Percentiles rank a stretch among this genome's conserved stretches.
Conservation (phyloP, 257 asterid genomes). For the Schizonepeta tenuifolia region DNA sequence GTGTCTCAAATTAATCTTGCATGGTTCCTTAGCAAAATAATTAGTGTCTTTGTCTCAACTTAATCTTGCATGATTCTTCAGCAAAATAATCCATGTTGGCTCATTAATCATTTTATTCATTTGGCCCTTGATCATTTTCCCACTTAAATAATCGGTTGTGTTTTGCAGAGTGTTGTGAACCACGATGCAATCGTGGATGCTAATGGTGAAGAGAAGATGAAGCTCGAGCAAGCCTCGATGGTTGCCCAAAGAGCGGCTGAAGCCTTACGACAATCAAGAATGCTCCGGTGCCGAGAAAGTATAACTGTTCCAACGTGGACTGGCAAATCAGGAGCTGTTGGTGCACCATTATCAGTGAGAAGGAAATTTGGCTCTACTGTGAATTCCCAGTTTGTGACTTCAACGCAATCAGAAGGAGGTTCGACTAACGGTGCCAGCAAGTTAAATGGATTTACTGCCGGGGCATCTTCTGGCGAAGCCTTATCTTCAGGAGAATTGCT, state of each 20-base stretch:
- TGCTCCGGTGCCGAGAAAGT: conserved; percentile 81
- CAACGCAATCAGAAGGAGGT: conserved; percentile 48
- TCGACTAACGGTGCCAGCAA: conserved; percentile 35
- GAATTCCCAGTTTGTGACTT: conserved; percentile 50
- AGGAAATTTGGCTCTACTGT: conserved; percentile 82
- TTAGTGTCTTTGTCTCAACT: conserved; percentile 8
- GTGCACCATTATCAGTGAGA: conserved; percentile 75
- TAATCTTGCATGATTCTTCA: background rate
- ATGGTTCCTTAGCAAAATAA: too few species aligned
- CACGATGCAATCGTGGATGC: conserved; percentile 94
- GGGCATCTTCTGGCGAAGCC: conserved; percentile 85
- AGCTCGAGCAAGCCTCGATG: conserved; percentile 80
- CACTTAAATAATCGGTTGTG: conserved; percentile 6
- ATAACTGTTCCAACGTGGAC: conserved; percentile 95
- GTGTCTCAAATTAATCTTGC: too few species aligned
- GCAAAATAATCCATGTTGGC: too few species aligned
- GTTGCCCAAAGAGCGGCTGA: conserved; percentile 98
- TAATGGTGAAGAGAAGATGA: conserved; percentile 78
- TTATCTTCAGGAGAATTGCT: conserved; percentile 81
- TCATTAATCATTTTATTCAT: background rate
- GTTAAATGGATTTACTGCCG: conserved; percentile 59
- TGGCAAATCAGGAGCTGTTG: conserved; percentile 91
- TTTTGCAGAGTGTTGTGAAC: conserved; percentile 84
- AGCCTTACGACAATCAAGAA: conserved; percentile 88
- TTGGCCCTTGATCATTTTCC: background rate